phyloP scores from a whole-genome alignment of 2,329 filamentous ascomycete genomes.

The Volutella citrinella region DNA sequence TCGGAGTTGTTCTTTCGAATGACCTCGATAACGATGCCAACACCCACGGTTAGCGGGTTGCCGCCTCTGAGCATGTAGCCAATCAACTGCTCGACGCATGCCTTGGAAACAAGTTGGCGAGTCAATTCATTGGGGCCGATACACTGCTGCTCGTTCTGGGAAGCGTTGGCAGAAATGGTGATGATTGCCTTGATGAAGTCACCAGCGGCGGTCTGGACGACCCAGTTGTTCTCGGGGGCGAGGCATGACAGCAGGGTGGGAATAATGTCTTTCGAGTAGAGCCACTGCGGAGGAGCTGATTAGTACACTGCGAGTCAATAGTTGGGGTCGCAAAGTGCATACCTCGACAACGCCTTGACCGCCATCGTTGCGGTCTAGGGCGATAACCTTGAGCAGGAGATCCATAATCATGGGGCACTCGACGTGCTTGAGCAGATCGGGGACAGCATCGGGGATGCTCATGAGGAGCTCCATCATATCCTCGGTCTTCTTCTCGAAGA shows the following conservation, averaged over 20 bases:
- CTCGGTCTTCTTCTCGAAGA: conserved; percentile 96
- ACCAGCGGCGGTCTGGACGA: conserved; percentile 92
- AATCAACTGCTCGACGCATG: conserved; percentile 82
- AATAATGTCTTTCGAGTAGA: conserved; percentile 85
- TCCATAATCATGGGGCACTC: conserved; percentile 99
- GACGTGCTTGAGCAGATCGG: conserved; percentile 86
- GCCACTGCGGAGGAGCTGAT: conserved; percentile 60
- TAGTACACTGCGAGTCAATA: conserved; percentile 11
- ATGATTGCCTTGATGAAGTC: conserved; percentile 99
- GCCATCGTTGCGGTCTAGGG: conserved; percentile 85
- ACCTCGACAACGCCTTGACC: conserved; percentile 93
- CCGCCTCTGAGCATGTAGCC: conserved; percentile 89
- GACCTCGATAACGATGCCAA: conserved; percentile 96
- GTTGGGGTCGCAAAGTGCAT: conserved; percentile 29
- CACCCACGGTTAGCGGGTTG: conserved; percentile 91
- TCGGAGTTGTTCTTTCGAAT: conserved; percentile 99
- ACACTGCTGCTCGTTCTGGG: conserved; percentile 97
- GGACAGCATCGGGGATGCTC: conserved; percentile 74
- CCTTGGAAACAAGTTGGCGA: conserved; percentile 83
- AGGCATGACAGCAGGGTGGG: conserved; percentile 84
- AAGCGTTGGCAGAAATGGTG: conserved; percentile 96
- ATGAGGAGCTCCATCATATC: conserved; percentile 94
- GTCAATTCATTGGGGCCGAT: conserved; percentile 98
- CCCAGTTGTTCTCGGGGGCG: conserved; percentile 77
- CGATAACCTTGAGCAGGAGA: conserved; percentile 92